phyloP scores from a whole-genome alignment of 2,329 filamentous ascomycete genomes.

The Alternaria sp. region DNA sequence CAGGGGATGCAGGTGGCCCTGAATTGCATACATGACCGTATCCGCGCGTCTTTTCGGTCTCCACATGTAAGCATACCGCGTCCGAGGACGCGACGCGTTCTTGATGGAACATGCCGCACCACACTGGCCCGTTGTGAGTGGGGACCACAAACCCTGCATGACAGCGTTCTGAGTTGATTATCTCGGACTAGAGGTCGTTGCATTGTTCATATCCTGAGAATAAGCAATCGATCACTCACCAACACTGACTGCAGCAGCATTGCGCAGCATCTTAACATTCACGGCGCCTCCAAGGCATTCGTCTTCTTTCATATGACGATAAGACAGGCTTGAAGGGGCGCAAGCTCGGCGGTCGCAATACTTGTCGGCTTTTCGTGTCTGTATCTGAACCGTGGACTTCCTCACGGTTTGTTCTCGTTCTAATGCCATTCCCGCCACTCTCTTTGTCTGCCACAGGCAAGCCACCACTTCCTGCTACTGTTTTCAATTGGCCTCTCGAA shows the following conservation, averaged over 20 bases:
- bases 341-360: background rate
- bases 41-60: constrained; percentile 7
- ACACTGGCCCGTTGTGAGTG: background rate
- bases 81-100: background rate
- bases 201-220: background rate
- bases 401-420: background rate
- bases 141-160: background rate
- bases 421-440: background rate
- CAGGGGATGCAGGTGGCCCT: background rate
- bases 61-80: background rate
- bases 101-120: background rate
- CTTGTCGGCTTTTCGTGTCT: background rate
- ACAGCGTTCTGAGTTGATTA: background rate
- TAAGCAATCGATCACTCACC: background rate
- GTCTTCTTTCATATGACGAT: background rate
- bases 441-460: background rate
- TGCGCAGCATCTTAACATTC: background rate
- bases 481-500: background rate
- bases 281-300: background rate
- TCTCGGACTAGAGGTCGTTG: background rate
- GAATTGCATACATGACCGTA: background rate
- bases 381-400: background rate
- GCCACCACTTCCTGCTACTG: background rate
- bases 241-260: background rate
- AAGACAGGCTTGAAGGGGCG: background rate